Evolutionary conservation across 345 rosid genomes (phyloP).

Genomic region (Hirschfeldia incana): DNA sequence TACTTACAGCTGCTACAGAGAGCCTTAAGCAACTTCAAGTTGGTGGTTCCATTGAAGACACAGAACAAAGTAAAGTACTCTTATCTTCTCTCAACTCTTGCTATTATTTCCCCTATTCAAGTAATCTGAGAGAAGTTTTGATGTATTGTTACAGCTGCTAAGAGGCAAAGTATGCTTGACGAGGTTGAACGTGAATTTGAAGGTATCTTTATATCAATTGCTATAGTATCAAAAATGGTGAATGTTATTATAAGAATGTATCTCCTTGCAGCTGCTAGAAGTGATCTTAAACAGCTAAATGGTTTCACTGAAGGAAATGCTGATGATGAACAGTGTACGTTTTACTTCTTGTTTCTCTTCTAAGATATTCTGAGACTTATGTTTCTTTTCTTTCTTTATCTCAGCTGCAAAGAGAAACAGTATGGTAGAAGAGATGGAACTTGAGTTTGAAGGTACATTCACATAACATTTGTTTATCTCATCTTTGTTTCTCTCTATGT

Average conservation of each 20-base stretch:
- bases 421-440: conserved; percentile 29
- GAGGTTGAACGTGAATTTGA: conserved; percentile 36
- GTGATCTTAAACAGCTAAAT: conserved; percentile 20
- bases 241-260: neutral
- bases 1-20: conserved; percentile 22
- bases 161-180: conserved; percentile 23
- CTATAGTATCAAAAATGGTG: neutral
- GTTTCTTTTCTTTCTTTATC: neutral
- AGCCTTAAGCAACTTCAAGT: conserved; percentile 27
- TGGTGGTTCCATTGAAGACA: neutral
- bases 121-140: neutral
- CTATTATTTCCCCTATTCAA: neutral
- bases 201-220: conserved; percentile 4
- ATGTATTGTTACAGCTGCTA: conserved; percentile 28
- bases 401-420: conserved; percentile 27
- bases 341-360: neutral
- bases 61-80: neutral
- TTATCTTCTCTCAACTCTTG: neutral
- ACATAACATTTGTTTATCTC: neutral
- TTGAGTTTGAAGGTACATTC: conserved; percentile 31
- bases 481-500: neutral
- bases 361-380: neutral
- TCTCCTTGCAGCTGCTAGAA: conserved; percentile 24
- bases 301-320: conserved; percentile 17
- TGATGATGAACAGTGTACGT: conserved; percentile 26